Percentiles rank a stretch among this genome's conserved stretches.
Conservation (phyloP, 1,284 basidiomycete species). For the Cutaneotrichosporon sp. region DNA sequence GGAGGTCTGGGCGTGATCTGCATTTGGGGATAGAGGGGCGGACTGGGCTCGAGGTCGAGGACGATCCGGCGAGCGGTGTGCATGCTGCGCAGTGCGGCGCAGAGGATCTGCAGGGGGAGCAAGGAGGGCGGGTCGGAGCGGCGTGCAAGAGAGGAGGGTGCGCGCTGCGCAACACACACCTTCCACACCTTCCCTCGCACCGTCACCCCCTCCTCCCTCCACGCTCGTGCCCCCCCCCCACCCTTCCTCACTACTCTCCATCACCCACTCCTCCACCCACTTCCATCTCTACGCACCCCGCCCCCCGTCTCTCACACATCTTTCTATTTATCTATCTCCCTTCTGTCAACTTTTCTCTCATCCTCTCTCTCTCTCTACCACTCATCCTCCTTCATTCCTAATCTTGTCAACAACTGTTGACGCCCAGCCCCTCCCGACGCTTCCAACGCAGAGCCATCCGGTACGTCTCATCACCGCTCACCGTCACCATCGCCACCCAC, state of each 20-base stretch:
- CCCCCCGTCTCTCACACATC: neutral
- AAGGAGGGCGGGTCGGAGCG: no score
- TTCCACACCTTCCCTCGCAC: no score
- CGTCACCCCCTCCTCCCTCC: no score
- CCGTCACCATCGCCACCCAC: neutral
- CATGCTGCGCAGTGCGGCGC: no score
- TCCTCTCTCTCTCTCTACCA: conserved; percentile 2
- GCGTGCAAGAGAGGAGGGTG: no score
- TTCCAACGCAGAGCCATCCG: neutral
- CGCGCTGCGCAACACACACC: no score
- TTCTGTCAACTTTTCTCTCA: neutral
- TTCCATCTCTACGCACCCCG: neutral
- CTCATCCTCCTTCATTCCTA: neutral
- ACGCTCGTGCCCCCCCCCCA: no score
- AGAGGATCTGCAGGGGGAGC: no score
- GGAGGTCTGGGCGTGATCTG: neutral
- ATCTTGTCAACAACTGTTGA: neutral
- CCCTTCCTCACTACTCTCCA: neutral
- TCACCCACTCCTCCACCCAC: neutral
- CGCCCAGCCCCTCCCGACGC: neutral
- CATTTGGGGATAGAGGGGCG: no score
- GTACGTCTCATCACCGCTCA: neutral
- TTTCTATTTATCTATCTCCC: neutral
- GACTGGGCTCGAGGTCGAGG: no score
- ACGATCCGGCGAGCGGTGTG: no score